Base-by-base conservation (phyloP, 164 flowering plant genomes). In the Nymphaea thermarum region DNA sequence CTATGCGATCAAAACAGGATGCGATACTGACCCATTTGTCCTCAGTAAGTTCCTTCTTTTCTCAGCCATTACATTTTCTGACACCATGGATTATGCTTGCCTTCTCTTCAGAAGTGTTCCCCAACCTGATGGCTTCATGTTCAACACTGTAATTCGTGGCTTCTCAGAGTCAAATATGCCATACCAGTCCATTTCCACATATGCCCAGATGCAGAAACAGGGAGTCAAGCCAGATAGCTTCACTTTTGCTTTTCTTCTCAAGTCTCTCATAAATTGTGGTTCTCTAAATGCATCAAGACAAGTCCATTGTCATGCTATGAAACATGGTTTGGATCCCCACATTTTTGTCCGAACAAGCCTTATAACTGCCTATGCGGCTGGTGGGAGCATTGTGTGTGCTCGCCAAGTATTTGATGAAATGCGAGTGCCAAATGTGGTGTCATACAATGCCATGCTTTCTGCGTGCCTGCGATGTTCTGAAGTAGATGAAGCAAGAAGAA, bases 381-480 rank as follows among this genome's bases (percentile, higher is more conserved):
- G 85, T 44, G 86, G 82, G 43, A 45, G 73, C 43, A 42, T 74
- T 6, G 62, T 2, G 0, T 69, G 59, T 17, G 85, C 87, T 2
- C 18, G 67, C 69, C 77, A 76, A 68, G 76, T 78, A 76, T 88
- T 88, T 63, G 86, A 80, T 61, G 90, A 86, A 81, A 80, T 82
- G 65, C 62, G 63, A 47, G 72, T 80, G 36, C 86, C 84, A 42
- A 84, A 86, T 78, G 78, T 82, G 4, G 90, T 88, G 3, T 74
- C 90, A 10, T 86, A 89, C 90, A 88, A 85, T 69, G 86, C 89
- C 11, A 65, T 84, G 41, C 63, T 84, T 65, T 84, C 83, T 59
- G 81, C 85, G 15, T 84, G 77, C 74, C 80, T 85, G 71, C 76
- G 90, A 65, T 81, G 84, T 66, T 73, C 71, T 14, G 88, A 84